Percentiles rank a stretch among this genome's conserved stretches.
Conservation (phyloP, 305 asterid species). For the Solanum hybrid region DNA sequence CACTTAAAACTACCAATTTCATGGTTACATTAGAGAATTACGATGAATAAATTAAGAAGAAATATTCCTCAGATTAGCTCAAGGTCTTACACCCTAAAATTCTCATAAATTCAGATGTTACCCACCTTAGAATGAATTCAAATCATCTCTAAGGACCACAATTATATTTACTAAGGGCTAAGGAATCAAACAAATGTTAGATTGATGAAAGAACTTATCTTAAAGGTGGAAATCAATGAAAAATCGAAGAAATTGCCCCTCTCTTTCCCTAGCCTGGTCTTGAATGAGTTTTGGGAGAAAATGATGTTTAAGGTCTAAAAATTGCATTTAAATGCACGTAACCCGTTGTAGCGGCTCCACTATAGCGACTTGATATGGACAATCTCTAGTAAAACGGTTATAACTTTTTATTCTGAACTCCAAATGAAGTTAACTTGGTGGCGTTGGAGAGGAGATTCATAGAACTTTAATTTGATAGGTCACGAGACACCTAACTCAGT, state of each 20-base stretch:
- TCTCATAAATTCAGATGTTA: background rate
- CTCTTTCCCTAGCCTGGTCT: background rate
- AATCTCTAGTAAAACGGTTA: background rate
- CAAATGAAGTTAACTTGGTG: background rate
- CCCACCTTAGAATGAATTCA: background rate
- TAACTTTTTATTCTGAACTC: background rate
- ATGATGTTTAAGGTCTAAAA: too few species aligned
- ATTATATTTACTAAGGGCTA: too few species aligned
- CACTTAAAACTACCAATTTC: background rate
- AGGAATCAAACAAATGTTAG: background rate
- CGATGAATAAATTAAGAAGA: background rate
- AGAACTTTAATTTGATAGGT: too few species aligned
- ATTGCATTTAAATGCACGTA: background rate
- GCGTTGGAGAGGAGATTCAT: background rate
- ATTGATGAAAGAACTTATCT: background rate
- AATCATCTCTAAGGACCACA: background rate
- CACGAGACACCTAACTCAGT: too few species aligned
- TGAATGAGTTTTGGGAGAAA: background rate
- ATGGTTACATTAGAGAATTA: background rate
- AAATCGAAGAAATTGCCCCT: background rate
- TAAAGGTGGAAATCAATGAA: background rate
- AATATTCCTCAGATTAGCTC: background rate
- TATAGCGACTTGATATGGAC: background rate
- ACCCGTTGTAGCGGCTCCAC: background rate
- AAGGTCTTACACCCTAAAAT: background rate